Evolutionary conservation across 2,329 filamentous ascomycete genomes (phyloP).

Genomic region (Boeremia lycopersici): DNA sequence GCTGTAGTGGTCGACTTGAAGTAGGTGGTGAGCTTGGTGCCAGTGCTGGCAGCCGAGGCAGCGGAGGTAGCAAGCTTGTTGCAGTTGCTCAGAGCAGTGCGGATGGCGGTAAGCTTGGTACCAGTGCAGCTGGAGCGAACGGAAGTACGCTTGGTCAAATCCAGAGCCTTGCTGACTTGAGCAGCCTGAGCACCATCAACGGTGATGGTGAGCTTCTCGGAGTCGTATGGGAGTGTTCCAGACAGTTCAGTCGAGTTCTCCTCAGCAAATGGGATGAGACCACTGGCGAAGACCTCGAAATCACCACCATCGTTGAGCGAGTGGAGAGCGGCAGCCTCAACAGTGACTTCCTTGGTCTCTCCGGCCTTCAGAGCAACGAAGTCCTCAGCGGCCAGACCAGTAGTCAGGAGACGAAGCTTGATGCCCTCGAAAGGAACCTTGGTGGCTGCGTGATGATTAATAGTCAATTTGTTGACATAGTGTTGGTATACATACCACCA

Average conservation of each 20-base stretch:
- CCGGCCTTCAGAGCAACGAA: conserved; percentile 57
- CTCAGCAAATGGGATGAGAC: conserved; percentile 46
- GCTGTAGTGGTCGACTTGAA: conserved; percentile 64
- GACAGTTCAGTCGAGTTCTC: conserved; percentile 61
- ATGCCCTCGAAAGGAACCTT: conserved; percentile 61
- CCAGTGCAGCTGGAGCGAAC: conserved; percentile 63
- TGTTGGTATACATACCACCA: conserved; percentile 41
- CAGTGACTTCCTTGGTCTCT: conserved; percentile 59
- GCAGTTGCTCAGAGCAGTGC: conserved; percentile 62
- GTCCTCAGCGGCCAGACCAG: conserved; percentile 53
- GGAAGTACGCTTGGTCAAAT: conserved; percentile 57
- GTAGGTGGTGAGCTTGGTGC: conserved; percentile 63
- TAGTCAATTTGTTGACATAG: not conserved
- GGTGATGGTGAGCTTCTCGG: conserved; percentile 63
- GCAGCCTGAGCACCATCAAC: conserved; percentile 64
- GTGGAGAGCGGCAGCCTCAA: conserved; percentile 63
- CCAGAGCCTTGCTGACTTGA: conserved; percentile 50
- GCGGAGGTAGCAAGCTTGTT: conserved; percentile 60
- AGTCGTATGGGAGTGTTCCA: conserved; percentile 62
- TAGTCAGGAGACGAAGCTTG: conserved; percentile 56
- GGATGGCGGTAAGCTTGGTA: conserved; percentile 52
- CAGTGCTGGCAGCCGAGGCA: conserved; percentile 53
- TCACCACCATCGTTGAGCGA: conserved; percentile 58
- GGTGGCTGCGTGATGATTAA: conserved; percentile 40
- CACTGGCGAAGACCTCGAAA: conserved; percentile 62